A percentile compares a stretch with the other conserved stretches of the same genome.
phyloP scores from a whole-genome alignment of 139 green algal genomes.

The Picocystis salinarum region DNA sequence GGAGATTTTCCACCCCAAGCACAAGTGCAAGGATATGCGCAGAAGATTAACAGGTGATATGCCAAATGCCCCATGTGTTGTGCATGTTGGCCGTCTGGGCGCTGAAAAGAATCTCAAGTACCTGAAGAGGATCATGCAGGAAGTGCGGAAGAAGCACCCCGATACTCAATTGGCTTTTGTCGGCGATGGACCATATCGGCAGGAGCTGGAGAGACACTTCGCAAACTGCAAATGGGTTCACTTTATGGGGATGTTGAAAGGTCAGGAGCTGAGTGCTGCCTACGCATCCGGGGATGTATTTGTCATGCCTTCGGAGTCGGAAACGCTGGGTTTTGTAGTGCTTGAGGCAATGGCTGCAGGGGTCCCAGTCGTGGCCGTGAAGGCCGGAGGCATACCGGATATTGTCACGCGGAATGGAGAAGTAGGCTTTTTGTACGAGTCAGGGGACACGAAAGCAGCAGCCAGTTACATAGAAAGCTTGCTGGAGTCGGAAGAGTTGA shows the following conservation, averaged over 20 bases:
- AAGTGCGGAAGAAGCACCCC: conserved; percentile 40
- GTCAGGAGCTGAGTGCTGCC: conserved; percentile 66
- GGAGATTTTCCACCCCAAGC: conserved; percentile 65
- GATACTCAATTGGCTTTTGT: conserved; percentile 65
- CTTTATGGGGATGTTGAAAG: conserved; percentile 48
- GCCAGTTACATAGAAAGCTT: conserved; percentile 13
- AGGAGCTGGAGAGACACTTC: conserved; percentile 56
- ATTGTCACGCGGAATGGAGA: conserved; percentile 41
- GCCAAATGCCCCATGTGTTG: conserved; percentile 49
- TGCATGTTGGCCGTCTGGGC: conserved; percentile 86
- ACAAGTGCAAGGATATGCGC: conserved; percentile 44
- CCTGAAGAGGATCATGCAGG: conserved; percentile 32
- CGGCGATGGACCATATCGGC: conserved; percentile 62
- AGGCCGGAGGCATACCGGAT: conserved; percentile 72
- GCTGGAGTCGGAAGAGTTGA: conserved; percentile 9
- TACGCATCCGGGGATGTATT: conserved; percentile 89
- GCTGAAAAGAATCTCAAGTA: conserved; percentile 62
- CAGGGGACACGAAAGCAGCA: conserved; percentile 20
- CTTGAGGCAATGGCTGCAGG: conserved; percentile 87
- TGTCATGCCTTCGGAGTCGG: conserved; percentile 78
- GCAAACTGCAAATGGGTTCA: conserved; percentile 25
- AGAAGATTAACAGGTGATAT: conserved; percentile 41
- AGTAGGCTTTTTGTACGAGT: conserved; percentile 44
- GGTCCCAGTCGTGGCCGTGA: conserved; percentile 75
- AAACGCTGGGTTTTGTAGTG: conserved; percentile 95